Evolutionary conservation across 208 protist genomes (phyloP).

Genomic region (Perkinsela sp.): DNA sequence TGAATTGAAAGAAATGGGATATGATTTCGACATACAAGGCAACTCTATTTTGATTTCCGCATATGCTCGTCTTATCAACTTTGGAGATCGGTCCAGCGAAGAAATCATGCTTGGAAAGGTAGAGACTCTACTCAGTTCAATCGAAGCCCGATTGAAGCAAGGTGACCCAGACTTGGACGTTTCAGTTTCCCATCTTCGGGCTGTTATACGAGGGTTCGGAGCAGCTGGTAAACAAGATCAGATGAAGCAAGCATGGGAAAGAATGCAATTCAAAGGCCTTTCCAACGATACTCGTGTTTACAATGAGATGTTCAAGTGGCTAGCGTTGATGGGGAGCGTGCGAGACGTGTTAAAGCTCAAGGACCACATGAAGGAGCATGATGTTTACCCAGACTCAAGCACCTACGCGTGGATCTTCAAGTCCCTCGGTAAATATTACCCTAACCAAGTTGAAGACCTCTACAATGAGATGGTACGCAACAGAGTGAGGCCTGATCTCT

Average conservation of each 20-base stretch:
- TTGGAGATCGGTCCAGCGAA: slow-evolving; percentile 37
- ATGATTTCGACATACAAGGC: slow-evolving; percentile 31
- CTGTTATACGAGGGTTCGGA: slow-evolving; percentile 48
- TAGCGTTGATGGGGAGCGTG: slow-evolving; percentile 44
- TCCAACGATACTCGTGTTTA: slow-evolving; percentile 42
- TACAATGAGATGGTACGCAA: slow-evolving; percentile 23
- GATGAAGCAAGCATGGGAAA: slow-evolving; percentile 32
- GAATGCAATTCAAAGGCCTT: slow-evolving; percentile 22
- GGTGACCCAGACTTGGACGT: slow-evolving; percentile 51
- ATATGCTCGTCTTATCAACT: slow-evolving; percentile 41
- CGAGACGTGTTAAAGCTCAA: slow-evolving; percentile 54
- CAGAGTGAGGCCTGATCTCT: slow-evolving; percentile 23
- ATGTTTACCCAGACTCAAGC: slow-evolving; percentile 19
- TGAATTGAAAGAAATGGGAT: slow-evolving; percentile 13
- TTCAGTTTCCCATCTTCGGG: slow-evolving; percentile 33
- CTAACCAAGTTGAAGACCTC: slow-evolving; percentile 26
- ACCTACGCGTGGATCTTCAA: slow-evolving; percentile 46
- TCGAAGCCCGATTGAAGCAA: slow-evolving; percentile 41
- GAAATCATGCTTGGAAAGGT: slow-evolving; percentile 59
- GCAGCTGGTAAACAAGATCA: slow-evolving; percentile 28
- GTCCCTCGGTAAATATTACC: slow-evolving; percentile 41
- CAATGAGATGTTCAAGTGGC: slow-evolving; percentile 59
- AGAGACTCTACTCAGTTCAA: slow-evolving; percentile 43
- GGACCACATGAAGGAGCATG: slow-evolving; percentile 32
- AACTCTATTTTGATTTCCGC: slow-evolving; percentile 52